Evolutionary conservation across 768 basidiomycete species (phyloP).

Genomic region (Suillus lakei): DNA sequence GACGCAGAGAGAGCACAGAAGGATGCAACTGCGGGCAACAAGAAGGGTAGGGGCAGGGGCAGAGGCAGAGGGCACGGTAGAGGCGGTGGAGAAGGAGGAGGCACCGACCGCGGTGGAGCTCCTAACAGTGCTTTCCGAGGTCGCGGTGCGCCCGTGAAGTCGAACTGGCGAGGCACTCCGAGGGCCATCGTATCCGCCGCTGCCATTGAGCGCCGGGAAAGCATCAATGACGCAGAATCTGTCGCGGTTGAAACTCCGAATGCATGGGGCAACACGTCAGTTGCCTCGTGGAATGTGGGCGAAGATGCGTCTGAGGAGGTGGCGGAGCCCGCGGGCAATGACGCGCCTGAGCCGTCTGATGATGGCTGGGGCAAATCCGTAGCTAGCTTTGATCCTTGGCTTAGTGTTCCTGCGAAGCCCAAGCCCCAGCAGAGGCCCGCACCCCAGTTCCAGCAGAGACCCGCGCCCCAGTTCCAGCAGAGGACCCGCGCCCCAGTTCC

Average conservation of each 20-base stretch:
- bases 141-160: slow-evolving; percentile 35
- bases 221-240: slow-evolving; percentile 5
- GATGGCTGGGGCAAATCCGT: slow-evolving; percentile 29
- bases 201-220: slow-evolving; percentile 29
- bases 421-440: neutral
- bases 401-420: neutral
- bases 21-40: slow-evolving; percentile 13
- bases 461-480: slow-evolving; percentile 7
- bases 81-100: slow-evolving; percentile 8
- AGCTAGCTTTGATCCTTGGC: slow-evolving; percentile 29
- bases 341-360: slow-evolving; percentile 20
- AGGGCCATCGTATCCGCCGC: slow-evolving; percentile 31
- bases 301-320: slow-evolving; percentile 15
- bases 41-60: slow-evolving; percentile 21
- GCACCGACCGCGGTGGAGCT: neutral
- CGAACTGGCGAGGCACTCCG: slow-evolving; percentile 34
- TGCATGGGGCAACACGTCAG: slow-evolving; percentile 27
- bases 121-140: slow-evolving; percentile 28
- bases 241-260: slow-evolving; percentile 8
- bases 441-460: neutral
- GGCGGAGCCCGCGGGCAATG: neutral
- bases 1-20: slow-evolving; percentile 20
- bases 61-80: slow-evolving; percentile 1
- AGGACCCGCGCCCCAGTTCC: slow-evolving; percentile 8
- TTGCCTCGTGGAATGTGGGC: neutral